Conservation (phyloP, 2,329 filamentous ascomycete species). For the Phialophora tarda region DNA sequence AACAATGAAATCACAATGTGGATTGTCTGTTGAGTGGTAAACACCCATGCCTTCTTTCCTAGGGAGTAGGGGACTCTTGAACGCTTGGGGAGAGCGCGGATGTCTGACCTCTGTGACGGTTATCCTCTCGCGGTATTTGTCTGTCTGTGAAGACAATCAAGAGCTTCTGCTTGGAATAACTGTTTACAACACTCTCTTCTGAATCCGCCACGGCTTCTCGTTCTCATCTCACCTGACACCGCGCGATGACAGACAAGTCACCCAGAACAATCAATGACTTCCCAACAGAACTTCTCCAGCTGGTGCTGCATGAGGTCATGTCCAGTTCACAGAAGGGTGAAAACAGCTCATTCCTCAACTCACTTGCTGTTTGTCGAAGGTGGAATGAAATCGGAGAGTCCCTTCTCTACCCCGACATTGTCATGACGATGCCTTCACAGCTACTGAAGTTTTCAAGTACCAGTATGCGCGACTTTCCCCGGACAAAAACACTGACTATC, state of each 20-base stretch:
- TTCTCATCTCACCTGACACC: not conserved
- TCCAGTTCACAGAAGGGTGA: not conserved
- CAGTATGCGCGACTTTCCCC: not conserved
- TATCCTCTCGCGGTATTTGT: not conserved
- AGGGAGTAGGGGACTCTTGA: not conserved
- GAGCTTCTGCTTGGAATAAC: not conserved
- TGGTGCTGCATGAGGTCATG: not conserved
- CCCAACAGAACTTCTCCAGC: not conserved
- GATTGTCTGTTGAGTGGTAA: not conserved
- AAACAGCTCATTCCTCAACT: not conserved
- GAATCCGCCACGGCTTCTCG: not conserved
- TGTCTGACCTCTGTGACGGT: not conserved
- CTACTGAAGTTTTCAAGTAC: not conserved
- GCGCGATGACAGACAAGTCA: not conserved
- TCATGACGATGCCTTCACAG: no score
- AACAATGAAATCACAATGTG: no score
- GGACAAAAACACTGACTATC: not conserved
- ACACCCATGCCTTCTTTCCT: not conserved
- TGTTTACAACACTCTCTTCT: not conserved
- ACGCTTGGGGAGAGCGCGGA: not conserved
- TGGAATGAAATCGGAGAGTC: not conserved
- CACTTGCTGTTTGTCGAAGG: not conserved
- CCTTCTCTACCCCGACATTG: no score
- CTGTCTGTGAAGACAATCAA: not conserved
- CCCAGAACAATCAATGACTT: not conserved